Evolutionary conservation across 177 flowering plant genomes (phyloP).

Genomic region (Vitis hybrid): DNA sequence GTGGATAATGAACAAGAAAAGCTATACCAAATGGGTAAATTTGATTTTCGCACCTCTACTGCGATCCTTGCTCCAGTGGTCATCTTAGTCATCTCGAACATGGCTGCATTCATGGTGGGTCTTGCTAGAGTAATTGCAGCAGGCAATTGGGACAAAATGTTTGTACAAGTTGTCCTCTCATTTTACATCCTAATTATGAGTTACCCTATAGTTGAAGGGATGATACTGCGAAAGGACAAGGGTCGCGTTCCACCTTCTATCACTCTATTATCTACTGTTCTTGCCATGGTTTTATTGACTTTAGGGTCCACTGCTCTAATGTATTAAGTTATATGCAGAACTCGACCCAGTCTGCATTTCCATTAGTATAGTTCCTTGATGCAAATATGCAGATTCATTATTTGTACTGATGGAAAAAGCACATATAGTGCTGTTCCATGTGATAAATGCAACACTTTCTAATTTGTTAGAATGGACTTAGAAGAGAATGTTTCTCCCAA

Average conservation of each 20-base stretch:
- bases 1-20: conserved; percentile 26
- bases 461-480: too few relatives aligned
- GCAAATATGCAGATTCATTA: too few relatives aligned
- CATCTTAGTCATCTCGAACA: conserved; percentile 31
- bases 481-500: too few relatives aligned
- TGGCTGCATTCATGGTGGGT: conserved; percentile 32
- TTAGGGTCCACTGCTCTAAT: conserved; percentile 10
- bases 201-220: conserved; percentile 51
- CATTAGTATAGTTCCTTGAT: too few relatives aligned
- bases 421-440: neutral
- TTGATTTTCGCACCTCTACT: conserved; percentile 42
- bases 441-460: too few relatives aligned
- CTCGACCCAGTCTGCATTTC: too few relatives aligned
- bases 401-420: too few relatives aligned
- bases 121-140: conserved; percentile 11
- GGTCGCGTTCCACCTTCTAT: conserved; percentile 27
- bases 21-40: conserved; percentile 34
- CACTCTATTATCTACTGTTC: conserved; percentile 14
- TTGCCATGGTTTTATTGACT: conserved; percentile 9
- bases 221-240: conserved; percentile 43
- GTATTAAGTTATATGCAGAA: neutral
- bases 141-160: conserved; percentile 27
- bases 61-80: conserved; percentile 39
- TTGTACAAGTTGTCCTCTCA: conserved; percentile 36
- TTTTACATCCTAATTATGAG: conserved; percentile 27